Evolutionary conservation across 2,329 filamentous ascomycete genomes (phyloP), one percentile per base, ranked within the genome.

Genomic region (Orbilia brochopaga): DNA sequence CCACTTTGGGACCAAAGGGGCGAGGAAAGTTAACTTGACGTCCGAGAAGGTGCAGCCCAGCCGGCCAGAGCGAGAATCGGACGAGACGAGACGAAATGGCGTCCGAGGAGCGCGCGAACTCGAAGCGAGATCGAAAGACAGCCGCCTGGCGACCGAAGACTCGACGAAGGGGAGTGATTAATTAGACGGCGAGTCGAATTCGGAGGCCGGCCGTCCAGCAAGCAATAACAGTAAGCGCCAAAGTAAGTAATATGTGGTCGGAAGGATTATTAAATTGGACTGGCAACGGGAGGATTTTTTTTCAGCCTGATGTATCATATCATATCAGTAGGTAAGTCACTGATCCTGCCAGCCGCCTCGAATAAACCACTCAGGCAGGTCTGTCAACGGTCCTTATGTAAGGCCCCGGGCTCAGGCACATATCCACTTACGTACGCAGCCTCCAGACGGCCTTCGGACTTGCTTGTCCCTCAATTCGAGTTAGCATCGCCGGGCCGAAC

Each of bases 1-100:
- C 58, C 66, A 48, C 40, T 54, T 54, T 64, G 63, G 46, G 37
- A 53, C 53, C 35, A 59, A 59, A 58, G 32, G 54, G 44, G 30
- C 32, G 58, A 70, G 65, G 62, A 52, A 61, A 8, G 27, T 23
- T 17, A 17, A 42, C n/a, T 17, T 13, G 50, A 52, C 27, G 55
- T 42, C 37, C 37, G n/a, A 42, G 37, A 42, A 42, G 4, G 37
- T 42, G 37, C 37, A 42, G 37, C 37, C 37, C 37, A 42, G n/a
- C 37, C 37, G 13, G 37, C 37, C 37, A 17, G n/a, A 13, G 15
- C 37, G n/a, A 42, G 37, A 42, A 32, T 32, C 27, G 8, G 27
- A 17, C 37, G 37, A 42, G 37, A 37, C 32, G 32, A 37, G 32
- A 37, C 32, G 32, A 13, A 13, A 13, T 42, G 37, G 37, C 37